A percentile compares a stretch with the other conserved stretches of the same genome.
These are phyloP conservation scores for Cavenderia fasciculata DNA, from an alignment of 78 protist species.

Conservation along the genomic window DNA sequence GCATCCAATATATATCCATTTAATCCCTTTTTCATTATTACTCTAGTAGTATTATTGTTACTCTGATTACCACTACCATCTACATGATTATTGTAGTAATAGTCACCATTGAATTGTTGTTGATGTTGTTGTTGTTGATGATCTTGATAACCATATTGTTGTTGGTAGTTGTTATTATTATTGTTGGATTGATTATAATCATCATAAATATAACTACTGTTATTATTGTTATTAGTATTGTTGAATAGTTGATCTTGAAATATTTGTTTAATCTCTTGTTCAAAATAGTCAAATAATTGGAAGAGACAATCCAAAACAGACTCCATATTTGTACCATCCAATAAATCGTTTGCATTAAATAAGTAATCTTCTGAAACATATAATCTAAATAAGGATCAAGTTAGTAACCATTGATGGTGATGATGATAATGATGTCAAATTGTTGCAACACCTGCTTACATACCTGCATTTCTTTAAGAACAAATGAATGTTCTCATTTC, in stretches of 20 bases:
- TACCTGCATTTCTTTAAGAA: slow-evolving; percentile 76
- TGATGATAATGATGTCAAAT: neutral
- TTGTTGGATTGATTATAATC: neutral
- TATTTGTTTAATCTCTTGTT: too few species aligned
- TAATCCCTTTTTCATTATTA: slow-evolving; percentile 23
- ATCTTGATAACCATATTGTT: neutral
- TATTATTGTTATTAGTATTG: neutral
- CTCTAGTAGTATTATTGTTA: neutral
- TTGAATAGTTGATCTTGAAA: too few species aligned
- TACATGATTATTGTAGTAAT: neutral
- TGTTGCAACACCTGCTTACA: neutral
- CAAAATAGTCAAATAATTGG: slow-evolving; percentile 27
- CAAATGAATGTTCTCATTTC: slow-evolving; percentile 29
- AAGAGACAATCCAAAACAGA: slow-evolving; percentile 23
- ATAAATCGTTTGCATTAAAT: slow-evolving; percentile 31
- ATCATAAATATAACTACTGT: neutral
- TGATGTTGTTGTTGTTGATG: neutral
- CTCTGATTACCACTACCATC: neutral
- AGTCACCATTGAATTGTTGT: neutral
- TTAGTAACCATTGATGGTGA: too few species aligned
- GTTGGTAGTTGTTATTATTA: neutral
- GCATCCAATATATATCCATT: slow-evolving; percentile 68
- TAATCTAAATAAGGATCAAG: slow-evolving; percentile 2
- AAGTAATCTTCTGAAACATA: slow-evolving; percentile 46
- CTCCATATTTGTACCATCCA: slow-evolving; percentile 9